A percentile compares a stretch with the other conserved stretches of the same genome.
These are phyloP conservation scores for Mortierella sp. DNA, from an alignment of 371 early-diverging fungal genomes.

Conservation along the genomic window DNA sequence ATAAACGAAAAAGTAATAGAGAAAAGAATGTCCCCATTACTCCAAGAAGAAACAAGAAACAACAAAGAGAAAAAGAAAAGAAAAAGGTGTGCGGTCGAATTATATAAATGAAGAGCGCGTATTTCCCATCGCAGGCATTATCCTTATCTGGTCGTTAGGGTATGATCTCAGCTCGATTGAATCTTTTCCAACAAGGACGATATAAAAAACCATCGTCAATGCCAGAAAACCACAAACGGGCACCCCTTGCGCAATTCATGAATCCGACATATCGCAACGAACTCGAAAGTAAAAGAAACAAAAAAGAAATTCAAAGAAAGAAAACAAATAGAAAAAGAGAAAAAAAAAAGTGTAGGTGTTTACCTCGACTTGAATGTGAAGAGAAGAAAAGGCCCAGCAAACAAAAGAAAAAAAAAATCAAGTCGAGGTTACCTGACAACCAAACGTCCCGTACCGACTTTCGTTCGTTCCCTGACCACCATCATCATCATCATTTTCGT, in stretches of 20 bases:
- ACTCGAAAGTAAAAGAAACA: constrained; percentile 15
- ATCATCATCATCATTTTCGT: not conserved
- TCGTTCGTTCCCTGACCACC: constrained; percentile 9
- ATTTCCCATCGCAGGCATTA: constrained; percentile 61
- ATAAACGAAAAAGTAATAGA: not conserved
- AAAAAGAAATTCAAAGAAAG: constrained; percentile 4
- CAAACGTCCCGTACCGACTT: constrained; percentile 27
- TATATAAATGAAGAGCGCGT: constrained; percentile 31
- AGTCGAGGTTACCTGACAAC: constrained; percentile 30
- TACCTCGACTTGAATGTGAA: not conserved
- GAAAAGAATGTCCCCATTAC: not conserved
- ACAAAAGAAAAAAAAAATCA: constrained; percentile 1
- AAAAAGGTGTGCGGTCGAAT: constrained; percentile 10
- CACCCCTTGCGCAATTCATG: constrained; percentile 55
- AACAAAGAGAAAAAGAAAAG: constrained; percentile 2
- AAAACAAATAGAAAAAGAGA: not conserved
- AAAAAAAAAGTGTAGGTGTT: not conserved
- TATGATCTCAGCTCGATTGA: constrained; percentile 59
- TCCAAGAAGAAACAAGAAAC: not conserved
- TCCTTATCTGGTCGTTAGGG: constrained; percentile 60
- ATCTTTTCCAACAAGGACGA: constrained; percentile 19
- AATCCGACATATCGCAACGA: constrained; percentile 18
- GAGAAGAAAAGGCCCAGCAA: constrained; percentile 10
- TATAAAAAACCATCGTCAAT: not conserved
- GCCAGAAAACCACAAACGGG: constrained; percentile 46